Conservation (phyloP, 2,329 filamentous ascomycete species). For the Colletotrichum gloeosporioides region DNA sequence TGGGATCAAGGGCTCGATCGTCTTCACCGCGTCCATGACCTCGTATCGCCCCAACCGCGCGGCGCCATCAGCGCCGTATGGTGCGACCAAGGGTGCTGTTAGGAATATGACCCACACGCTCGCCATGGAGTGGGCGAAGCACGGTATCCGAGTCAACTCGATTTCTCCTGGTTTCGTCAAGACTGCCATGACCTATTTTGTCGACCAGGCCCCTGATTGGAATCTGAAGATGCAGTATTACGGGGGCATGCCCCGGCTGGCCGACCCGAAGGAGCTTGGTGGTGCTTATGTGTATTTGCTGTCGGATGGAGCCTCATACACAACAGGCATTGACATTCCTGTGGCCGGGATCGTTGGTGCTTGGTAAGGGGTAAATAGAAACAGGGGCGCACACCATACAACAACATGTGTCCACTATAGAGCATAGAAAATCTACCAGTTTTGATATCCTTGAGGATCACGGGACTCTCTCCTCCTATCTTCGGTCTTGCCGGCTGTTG, state of each 20-base stretch:
- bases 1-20: constrained; percentile 38
- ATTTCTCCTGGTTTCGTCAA: constrained; percentile 49
- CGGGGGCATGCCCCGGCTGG: constrained; percentile 60
- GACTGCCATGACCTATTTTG: constrained; percentile 54
- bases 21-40: constrained; percentile 54
- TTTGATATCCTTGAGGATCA: not conserved
- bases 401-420: not conserved
- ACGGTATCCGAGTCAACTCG: constrained; percentile 51
- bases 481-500: too few species aligned
- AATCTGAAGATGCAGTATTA: constrained; percentile 63
- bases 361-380: constrained; percentile 16
- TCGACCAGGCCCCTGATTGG: constrained; percentile 59
- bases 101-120: constrained; percentile 44
- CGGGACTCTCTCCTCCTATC: too few species aligned
- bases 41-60: constrained; percentile 52
- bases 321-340: constrained; percentile 55
- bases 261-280: constrained; percentile 57
- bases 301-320: constrained; percentile 55
- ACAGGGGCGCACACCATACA: not conserved
- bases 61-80: constrained; percentile 55
- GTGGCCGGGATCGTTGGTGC: constrained; percentile 40
- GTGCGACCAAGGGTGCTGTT: constrained; percentile 50
- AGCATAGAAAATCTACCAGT: not conserved
- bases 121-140: constrained; percentile 52
- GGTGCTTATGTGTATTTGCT: constrained; percentile 63